A percentile compares a stretch with the other conserved stretches of the same genome.
Conservation (phyloP, 2,329 filamentous ascomycete genomes). For the Penicillium sp. region DNA sequence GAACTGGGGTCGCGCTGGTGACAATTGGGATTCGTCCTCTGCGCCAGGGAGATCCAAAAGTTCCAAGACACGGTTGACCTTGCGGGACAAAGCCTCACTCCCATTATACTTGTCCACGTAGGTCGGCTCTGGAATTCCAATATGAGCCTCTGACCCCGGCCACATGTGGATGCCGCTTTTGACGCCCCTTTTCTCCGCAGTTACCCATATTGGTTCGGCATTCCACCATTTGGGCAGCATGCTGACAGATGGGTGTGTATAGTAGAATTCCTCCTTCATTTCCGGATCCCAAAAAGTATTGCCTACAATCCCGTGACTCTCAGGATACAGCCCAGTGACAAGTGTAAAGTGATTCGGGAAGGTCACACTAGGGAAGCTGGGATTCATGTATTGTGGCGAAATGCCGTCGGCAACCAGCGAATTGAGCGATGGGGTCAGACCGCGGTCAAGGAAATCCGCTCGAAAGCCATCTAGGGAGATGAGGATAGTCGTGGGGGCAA, state of each 20-base stretch:
- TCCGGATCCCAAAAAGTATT: conserved; percentile 92
- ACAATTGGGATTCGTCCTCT: conserved; percentile 55
- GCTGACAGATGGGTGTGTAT: conserved; percentile 73
- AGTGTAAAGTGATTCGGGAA: conserved; percentile 97
- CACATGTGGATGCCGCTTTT: conserved; percentile 93
- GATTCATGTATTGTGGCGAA: conserved; percentile 87
- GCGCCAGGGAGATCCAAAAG: conserved; percentile 80
- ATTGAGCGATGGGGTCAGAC: conserved; percentile 78
- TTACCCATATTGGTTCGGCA: conserved; percentile 91
- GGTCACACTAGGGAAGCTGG: conserved; percentile 92
- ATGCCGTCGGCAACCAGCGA: conserved; percentile 79
- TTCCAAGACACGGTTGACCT: conserved; percentile 77
- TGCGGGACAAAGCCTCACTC: conserved; percentile 69
- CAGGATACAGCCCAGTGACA: conserved; percentile 87
- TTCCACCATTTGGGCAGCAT: conserved; percentile 92
- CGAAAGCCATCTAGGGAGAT: conserved; percentile 95
- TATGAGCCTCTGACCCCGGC: conserved; percentile 91
- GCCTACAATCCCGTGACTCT: conserved; percentile 87
- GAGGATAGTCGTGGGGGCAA: conserved; percentile 87
- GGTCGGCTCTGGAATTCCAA: conserved; percentile 70
- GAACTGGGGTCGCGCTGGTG: conserved; percentile 73
- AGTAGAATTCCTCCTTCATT: conserved; percentile 78
- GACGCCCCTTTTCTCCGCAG: conserved; percentile 79
- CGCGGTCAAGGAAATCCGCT: conserved; percentile 84
- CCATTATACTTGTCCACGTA: conserved; percentile 85